Conservation (phyloP, 148 eudicot species). For the Nepenthes mirabilis region DNA sequence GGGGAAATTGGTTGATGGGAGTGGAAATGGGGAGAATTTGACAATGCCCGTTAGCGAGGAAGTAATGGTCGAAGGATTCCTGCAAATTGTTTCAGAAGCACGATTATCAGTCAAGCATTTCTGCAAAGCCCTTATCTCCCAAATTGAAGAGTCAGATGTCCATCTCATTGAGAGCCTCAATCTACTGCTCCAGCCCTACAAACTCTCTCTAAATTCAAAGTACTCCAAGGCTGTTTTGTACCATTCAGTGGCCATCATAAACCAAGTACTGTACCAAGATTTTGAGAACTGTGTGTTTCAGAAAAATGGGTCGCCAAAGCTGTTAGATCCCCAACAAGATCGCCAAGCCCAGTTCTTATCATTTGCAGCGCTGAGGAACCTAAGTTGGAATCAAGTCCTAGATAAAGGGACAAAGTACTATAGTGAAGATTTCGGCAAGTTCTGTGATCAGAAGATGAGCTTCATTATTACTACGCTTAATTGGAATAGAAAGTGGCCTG, state of each 20-base stretch:
- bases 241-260: conserved; percentile 78
- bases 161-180: conserved; percentile 44
- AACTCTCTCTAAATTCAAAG: conserved; percentile 51
- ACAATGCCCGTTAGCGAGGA: conserved; percentile 63
- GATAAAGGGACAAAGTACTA: conserved; percentile 86
- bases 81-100: conserved; percentile 85
- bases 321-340: conserved; percentile 54
- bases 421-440: conserved; percentile 80
- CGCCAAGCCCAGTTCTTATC: conserved; percentile 58
- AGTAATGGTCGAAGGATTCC: conserved; percentile 83
- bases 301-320: conserved; percentile 67
- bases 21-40: conserved; percentile 13
- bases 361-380: conserved; percentile 52
- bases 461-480: conserved; percentile 40
- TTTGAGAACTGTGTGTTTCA: conserved; percentile 79
- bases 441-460: conserved; percentile 96
- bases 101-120: conserved; percentile 74
- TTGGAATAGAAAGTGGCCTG: conserved; percentile 88
- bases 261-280: conserved; percentile 66
- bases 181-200: conserved; percentile 49
- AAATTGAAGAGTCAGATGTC: conserved; percentile 56
- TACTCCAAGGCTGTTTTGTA: conserved; percentile 50
- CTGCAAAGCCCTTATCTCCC: conserved; percentile 55
- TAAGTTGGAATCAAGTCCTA: conserved; percentile 87
- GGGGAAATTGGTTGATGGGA: conserved; percentile 12